Conservation (phyloP, 371 early-diverging fungal species). For the Dentiscutata heterogama region DNA sequence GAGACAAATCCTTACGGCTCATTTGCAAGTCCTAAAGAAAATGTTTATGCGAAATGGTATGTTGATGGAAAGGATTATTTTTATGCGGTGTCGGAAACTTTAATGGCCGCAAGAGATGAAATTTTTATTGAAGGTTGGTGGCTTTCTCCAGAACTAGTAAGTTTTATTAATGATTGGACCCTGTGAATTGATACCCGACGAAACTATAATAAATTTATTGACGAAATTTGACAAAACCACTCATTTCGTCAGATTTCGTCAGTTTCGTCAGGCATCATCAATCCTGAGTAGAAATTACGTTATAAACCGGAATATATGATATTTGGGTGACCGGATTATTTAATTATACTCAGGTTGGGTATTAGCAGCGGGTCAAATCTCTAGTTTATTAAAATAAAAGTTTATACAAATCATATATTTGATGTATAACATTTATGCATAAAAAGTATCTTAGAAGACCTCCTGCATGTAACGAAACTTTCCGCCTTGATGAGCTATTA, state of each 20-base stretch:
- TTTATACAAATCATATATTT: too few relatives aligned
- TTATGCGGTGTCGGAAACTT: conserved; percentile 79
- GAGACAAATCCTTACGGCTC: conserved; percentile 69
- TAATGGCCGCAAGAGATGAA: conserved; percentile 74
- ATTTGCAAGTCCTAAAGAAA: conserved; percentile 82
- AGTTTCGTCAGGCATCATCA: too few relatives aligned
- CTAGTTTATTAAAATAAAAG: too few relatives aligned
- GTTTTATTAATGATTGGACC: neutral
- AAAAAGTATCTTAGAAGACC: conserved; percentile 82
- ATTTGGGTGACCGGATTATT: too few relatives aligned
- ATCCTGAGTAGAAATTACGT: too few relatives aligned
- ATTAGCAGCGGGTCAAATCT: too few relatives aligned
- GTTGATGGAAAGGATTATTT: conserved; percentile 91
- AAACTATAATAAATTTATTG: too few relatives aligned
- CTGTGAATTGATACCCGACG: neutral
- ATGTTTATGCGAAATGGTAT: conserved; percentile 73
- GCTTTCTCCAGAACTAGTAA: conserved; percentile 83
- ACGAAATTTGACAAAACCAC: too few relatives aligned
- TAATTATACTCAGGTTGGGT: too few relatives aligned
- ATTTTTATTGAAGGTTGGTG: conserved; percentile 95
- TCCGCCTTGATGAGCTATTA: conserved; percentile 83
- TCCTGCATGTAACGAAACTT: conserved; percentile 74
- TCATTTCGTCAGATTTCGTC: too few relatives aligned
- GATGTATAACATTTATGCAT: too few relatives aligned
- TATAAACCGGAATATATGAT: too few relatives aligned